These are phyloP conservation scores for Delphinella strobiligena DNA, from an alignment of 2,329 filamentous ascomycete species.

Conservation along the genomic window DNA sequence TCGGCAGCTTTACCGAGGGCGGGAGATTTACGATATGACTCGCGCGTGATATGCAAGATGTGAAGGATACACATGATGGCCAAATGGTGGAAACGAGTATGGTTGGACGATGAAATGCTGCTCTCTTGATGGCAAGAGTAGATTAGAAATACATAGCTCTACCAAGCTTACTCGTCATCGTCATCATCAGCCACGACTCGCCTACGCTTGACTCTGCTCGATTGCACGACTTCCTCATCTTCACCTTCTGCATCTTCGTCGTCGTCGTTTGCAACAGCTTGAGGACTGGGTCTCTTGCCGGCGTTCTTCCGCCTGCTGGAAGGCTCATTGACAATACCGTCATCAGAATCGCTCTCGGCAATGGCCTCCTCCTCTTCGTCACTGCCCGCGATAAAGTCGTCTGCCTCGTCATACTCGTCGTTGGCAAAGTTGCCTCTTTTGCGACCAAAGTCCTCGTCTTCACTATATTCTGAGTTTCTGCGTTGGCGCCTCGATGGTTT, in stretches of 20 bases:
- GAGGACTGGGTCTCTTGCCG: conserved; percentile 16
- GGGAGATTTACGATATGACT: too few species aligned
- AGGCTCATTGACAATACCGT: conserved; percentile 28
- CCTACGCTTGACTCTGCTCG: conserved; percentile 28
- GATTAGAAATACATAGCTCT: too few species aligned
- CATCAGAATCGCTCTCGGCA: conserved; percentile 43
- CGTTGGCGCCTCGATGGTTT: conserved; percentile 28
- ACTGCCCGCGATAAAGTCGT: conserved; percentile 65
- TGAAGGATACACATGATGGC: too few species aligned
- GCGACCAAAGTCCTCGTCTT: conserved; percentile 66
- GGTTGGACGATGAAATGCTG: too few species aligned
- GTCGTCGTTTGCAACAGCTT: conserved; percentile 17
- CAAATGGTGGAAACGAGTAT: too few species aligned
- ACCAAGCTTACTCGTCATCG: conserved; percentile 24
- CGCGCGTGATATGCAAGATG: too few species aligned
- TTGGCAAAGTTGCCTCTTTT: conserved; percentile 48
- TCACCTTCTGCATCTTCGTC: conserved; percentile 25
- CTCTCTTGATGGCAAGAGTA: too few species aligned
- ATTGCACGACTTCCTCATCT: conserved; percentile 16
- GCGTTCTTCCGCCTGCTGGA: conserved; percentile 12
- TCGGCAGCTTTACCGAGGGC: too few species aligned
- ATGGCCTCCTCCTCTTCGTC: conserved; percentile 47
- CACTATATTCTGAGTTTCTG: conserved; percentile 42
- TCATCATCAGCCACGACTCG: conserved; percentile 36
- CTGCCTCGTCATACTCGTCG: conserved; percentile 68